Conservation (phyloP, 257 asterid species). For the Knoxia roxburghii region DNA sequence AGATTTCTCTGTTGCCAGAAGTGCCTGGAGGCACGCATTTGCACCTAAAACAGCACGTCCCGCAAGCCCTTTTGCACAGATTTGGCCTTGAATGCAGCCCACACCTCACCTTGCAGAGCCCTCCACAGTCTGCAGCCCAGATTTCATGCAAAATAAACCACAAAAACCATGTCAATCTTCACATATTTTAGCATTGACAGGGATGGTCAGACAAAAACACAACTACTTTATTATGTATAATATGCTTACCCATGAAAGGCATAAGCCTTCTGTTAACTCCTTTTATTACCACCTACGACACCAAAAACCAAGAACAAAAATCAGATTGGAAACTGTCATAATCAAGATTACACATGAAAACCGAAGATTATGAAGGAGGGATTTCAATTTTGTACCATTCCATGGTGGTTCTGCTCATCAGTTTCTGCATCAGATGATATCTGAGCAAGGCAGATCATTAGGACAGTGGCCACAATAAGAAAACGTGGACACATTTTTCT, state of each 20-base stretch:
- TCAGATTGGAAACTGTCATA: background rate
- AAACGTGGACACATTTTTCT: conserved; percentile 33
- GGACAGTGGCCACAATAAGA: conserved; percentile 32
- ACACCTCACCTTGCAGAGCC: conserved; percentile 52
- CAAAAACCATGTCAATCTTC: background rate
- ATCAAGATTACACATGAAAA: background rate
- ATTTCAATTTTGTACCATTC: conserved; percentile 24
- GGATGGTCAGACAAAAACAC: no score
- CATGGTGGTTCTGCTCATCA: conserved; percentile 26
- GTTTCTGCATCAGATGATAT: conserved; percentile 47
- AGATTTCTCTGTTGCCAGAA: conserved; percentile 54
- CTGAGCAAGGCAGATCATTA: conserved; percentile 45
- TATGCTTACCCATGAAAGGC: conserved; percentile 37
- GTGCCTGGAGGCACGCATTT: conserved; percentile 90
- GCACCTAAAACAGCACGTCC: conserved; percentile 80
- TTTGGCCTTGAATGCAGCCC: conserved; percentile 59
- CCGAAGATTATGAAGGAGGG: no score
- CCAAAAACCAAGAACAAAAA: background rate
- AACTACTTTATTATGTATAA: no score
- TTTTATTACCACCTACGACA: conserved; percentile 50
- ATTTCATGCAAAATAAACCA: background rate
- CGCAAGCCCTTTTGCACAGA: conserved; percentile 66
- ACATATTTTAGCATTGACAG: background rate
- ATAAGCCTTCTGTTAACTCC: conserved; percentile 52
- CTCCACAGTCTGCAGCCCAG: conserved; percentile 45